Conservation (phyloP, 2,329 filamentous ascomycete genomes). For the Lasiodiplodia citricola region DNA sequence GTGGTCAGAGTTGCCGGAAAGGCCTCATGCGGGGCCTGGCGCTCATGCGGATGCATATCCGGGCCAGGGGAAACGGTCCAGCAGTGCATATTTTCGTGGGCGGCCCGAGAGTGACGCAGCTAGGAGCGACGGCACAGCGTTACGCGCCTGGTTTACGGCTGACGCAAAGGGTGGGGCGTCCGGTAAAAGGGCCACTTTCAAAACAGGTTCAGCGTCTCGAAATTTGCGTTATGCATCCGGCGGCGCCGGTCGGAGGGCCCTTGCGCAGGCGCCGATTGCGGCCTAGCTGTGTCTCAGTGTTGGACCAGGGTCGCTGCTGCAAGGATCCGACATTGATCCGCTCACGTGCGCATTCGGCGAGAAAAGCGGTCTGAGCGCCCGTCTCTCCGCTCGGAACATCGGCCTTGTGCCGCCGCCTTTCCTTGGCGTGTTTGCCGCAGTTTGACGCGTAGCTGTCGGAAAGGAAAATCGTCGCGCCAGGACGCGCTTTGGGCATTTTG, state of each 20-base stretch:
- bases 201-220: slow-evolving; percentile 11
- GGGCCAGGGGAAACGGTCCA: neutral
- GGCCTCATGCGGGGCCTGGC: neutral
- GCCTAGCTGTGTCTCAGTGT: slow-evolving; percentile 17
- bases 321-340: slow-evolving; percentile 17
- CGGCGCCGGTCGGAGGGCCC: slow-evolving; percentile 20
- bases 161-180: slow-evolving; percentile 4
- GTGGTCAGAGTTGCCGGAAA: neutral
- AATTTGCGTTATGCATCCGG: slow-evolving; percentile 25
- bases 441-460: slow-evolving; percentile 24
- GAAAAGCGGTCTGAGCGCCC: slow-evolving; percentile 17
- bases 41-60: neutral
- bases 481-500: slow-evolving; percentile 27
- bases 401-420: neutral
- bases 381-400: slow-evolving; percentile 10
- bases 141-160: slow-evolving; percentile 6
- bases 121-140: neutral
- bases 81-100: neutral
- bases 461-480: slow-evolving; percentile 27
- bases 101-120: neutral
- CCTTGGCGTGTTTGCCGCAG: slow-evolving; percentile 26
- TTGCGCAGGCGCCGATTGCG: slow-evolving; percentile 6
- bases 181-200: slow-evolving; percentile 19
- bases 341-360: slow-evolving; percentile 11
- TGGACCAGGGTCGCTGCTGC: neutral